phyloP scores from a whole-genome alignment of 495 filamentous ascomycete species.

The Hypoxylon perforatum region DNA sequence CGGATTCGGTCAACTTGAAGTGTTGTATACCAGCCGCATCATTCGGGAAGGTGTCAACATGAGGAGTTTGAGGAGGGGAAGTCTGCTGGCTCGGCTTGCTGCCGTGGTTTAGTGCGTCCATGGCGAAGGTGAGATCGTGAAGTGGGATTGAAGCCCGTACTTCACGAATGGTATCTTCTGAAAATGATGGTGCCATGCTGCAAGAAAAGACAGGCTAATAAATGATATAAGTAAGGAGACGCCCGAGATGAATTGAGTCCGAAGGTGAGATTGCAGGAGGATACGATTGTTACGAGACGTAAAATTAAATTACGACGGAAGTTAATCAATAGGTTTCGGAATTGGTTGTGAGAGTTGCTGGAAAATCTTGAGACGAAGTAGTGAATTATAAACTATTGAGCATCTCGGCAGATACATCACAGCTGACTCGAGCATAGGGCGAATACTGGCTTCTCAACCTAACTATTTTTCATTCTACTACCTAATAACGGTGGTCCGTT shows the following conservation, averaged over 20 bases:
- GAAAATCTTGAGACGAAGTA: not conserved
- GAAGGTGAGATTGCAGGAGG: too few species aligned
- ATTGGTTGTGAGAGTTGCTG: too few species aligned
- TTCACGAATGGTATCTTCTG: slow-evolving; percentile 19
- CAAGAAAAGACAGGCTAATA: too few species aligned
- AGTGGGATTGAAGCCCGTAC: slow-evolving; percentile 8
- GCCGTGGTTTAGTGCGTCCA: slow-evolving; percentile 10
- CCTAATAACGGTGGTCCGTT: slow-evolving; percentile 1
- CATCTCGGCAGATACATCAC: slow-evolving; percentile 4
- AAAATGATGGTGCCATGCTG: slow-evolving; percentile 21
- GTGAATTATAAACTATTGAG: slow-evolving; percentile 25
- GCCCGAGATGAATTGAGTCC: too few species aligned
- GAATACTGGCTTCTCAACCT: not conserved
- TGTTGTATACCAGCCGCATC: slow-evolving; percentile 9
- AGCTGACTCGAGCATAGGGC: slow-evolving; percentile 18
- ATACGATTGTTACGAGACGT: too few species aligned
- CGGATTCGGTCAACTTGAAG: slow-evolving; percentile 8
- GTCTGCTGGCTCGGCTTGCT: slow-evolving; percentile 29
- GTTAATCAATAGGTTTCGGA: not conserved
- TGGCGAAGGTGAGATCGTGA: slow-evolving; percentile 9
- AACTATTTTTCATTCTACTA: slow-evolving; percentile 11
- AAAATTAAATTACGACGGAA: too few species aligned
- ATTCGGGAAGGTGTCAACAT: slow-evolving; percentile 6
- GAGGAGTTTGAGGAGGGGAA: slow-evolving; percentile 31
- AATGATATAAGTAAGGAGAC: too few species aligned